A percentile compares a stretch with the other conserved stretches of the same genome.
Conservation (phyloP, 257 asterid species). For the Capsicum pubescens region DNA sequence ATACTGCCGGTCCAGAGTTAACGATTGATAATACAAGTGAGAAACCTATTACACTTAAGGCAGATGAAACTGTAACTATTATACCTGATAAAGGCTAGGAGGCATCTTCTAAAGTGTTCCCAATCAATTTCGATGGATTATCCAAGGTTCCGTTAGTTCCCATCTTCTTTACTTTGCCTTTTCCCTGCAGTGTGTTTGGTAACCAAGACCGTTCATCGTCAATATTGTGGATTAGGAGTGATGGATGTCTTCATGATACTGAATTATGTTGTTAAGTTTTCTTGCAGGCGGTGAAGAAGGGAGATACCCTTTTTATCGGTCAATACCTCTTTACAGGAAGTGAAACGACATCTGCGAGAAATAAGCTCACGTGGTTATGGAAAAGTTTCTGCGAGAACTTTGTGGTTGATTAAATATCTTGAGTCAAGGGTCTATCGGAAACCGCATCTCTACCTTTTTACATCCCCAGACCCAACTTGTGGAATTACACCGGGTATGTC, state of each 20-base stretch:
- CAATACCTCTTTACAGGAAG: constrained; percentile 98
- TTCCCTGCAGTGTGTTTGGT: neutral
- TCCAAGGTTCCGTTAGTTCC: constrained; percentile 61
- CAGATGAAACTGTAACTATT: constrained; percentile 73
- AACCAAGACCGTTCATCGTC: neutral
- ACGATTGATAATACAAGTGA: constrained; percentile 80
- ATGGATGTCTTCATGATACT: neutral
- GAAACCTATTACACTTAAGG: constrained; percentile 73
- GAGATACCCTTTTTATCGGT: constrained; percentile 92
- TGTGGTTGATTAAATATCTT: neutral
- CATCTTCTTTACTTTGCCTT: constrained; percentile 10
- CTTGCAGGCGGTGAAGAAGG: constrained; percentile 88
- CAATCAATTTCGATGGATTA: constrained; percentile 81
- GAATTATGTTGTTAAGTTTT: constrained; percentile 15
- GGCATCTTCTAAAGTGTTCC: constrained; percentile 79
- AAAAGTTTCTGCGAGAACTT: neutral
- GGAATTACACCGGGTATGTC: too few relatives aligned
- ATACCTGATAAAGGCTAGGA: constrained; percentile 87
- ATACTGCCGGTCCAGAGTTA: constrained; percentile 91
- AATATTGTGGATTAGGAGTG: neutral
- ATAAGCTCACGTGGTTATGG: neutral
- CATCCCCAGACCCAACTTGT: too few relatives aligned
- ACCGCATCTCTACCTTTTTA: too few relatives aligned
- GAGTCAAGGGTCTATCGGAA: too few relatives aligned
- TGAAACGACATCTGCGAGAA: constrained; percentile 97